phyloP scores from a whole-genome alignment of 1,139 yeast species.

The Eremothecium gossypii region DNA sequence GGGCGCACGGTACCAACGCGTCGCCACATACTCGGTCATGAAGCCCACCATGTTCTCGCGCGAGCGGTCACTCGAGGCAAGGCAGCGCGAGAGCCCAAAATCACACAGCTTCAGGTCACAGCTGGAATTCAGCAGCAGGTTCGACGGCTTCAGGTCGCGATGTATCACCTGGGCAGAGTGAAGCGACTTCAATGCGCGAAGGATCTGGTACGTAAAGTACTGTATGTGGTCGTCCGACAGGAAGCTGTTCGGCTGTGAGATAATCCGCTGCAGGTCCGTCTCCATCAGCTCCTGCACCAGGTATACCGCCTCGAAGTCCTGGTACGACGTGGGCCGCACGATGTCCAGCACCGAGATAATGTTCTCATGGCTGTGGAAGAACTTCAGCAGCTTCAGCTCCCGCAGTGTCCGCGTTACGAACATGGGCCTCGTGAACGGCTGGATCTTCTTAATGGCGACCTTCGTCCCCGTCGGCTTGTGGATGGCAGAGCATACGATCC shows the following conservation, averaged over 20 bases:
- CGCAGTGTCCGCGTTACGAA: slow-evolving; percentile 82
- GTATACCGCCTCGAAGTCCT: slow-evolving; percentile 59
- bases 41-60: slow-evolving; percentile 36
- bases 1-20: slow-evolving; percentile 76
- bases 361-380: slow-evolving; percentile 84
- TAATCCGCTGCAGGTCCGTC: slow-evolving; percentile 53
- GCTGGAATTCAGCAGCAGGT: slow-evolving; percentile 72
- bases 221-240: slow-evolving; percentile 60
- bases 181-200: slow-evolving; percentile 53
- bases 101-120: slow-evolving; percentile 92
- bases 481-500: slow-evolving; percentile 86
- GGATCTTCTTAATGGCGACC: slow-evolving; percentile 91
- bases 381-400: slow-evolving; percentile 77
- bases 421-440: slow-evolving; percentile 79
- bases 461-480: slow-evolving; percentile 63
- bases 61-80: slow-evolving; percentile 50
- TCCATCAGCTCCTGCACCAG: slow-evolving; percentile 67
- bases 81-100: slow-evolving; percentile 81
- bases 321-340: slow-evolving; percentile 62
- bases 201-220: slow-evolving; percentile 55
- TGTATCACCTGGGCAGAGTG: slow-evolving; percentile 70
- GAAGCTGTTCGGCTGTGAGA: slow-evolving; percentile 36
- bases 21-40: slow-evolving; percentile 69
- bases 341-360: slow-evolving; percentile 91
- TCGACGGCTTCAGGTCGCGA: slow-evolving; percentile 85